A percentile compares a stretch with the other conserved stretches of the same genome.
Conservation (phyloP, 1,284 basidiomycete species). For the Amylostereum chailletii region DNA sequence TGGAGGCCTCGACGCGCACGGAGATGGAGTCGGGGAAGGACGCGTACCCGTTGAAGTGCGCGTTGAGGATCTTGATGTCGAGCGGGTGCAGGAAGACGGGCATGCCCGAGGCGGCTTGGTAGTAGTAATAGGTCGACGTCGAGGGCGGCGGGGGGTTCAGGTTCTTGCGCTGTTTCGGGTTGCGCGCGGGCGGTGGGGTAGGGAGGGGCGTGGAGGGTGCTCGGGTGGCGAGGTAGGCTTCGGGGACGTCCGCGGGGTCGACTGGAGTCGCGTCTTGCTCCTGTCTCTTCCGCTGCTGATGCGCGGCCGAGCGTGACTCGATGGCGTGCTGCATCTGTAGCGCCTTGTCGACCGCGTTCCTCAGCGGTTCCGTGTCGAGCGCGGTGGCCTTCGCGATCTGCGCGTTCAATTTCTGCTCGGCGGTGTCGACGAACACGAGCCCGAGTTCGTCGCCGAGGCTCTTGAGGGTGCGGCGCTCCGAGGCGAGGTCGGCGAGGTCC, state of each 20-base stretch:
- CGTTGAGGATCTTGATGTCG: slow-evolving; percentile 88
- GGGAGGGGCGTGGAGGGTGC: slow-evolving; percentile 17
- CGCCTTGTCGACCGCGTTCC: slow-evolving; percentile 52
- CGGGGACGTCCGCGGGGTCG: slow-evolving; percentile 29
- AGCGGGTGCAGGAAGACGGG: slow-evolving; percentile 93
- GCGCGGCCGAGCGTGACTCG: slow-evolving; percentile 16
- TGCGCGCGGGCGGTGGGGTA: slow-evolving; percentile 25
- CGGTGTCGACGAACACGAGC: slow-evolving; percentile 73
- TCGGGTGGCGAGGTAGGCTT: slow-evolving; percentile 41
- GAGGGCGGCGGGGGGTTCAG: slow-evolving; percentile 76
- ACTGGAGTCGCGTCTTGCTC: slow-evolving; percentile 8
- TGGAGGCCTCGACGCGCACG: slow-evolving; percentile 71
- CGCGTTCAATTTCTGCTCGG: slow-evolving; percentile 63
- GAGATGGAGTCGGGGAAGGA: slow-evolving; percentile 80
- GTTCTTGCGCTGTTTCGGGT: slow-evolving; percentile 57
- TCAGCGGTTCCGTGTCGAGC: slow-evolving; percentile 57
- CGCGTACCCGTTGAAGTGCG: slow-evolving; percentile 78
- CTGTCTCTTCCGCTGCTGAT: slow-evolving; percentile 14
- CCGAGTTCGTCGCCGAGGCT: slow-evolving; percentile 71
- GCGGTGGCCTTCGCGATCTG: slow-evolving; percentile 75
- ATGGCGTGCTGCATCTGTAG: slow-evolving; percentile 52
- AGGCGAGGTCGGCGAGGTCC: slow-evolving; percentile 68
- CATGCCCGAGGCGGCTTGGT: slow-evolving; percentile 89
- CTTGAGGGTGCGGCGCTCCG: slow-evolving; percentile 57
- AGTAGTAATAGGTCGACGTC: slow-evolving; percentile 86